Percentiles rank a stretch among this genome's conserved stretches.
These are phyloP conservation scores for Aspergillus conjunctus DNA, from an alignment of 495 filamentous ascomycete species.

Conservation along the genomic window DNA sequence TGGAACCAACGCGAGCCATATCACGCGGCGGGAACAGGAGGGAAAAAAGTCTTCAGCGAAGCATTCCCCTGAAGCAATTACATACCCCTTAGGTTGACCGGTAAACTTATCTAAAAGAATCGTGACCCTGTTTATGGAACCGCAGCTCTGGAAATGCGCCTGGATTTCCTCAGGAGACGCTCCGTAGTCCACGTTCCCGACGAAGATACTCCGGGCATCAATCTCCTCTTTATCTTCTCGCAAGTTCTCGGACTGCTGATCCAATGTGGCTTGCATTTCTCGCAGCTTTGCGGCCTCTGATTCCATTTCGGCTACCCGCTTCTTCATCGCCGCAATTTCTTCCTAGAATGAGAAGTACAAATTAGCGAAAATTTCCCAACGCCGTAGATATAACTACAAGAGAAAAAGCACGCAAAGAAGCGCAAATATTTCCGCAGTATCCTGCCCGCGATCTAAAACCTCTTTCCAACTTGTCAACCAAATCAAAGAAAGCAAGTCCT, in stretches of 20 bases:
- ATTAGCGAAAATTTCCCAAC: conserved; percentile 2
- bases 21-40: background rate
- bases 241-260: conserved; percentile 78
- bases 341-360: conserved; percentile 56
- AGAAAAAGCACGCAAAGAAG: conserved; percentile 6
- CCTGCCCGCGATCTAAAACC: conserved; percentile 2
- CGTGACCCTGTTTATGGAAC: conserved; percentile 96
- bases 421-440: background rate
- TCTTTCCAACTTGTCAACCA: background rate
- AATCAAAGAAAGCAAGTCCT: background rate
- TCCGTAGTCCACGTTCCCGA: conserved; percentile 98
- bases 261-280: conserved; percentile 91
- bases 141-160: conserved; percentile 96
- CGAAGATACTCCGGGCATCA: conserved; percentile 94
- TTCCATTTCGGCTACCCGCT: conserved; percentile 98
- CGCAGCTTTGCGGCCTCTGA: conserved; percentile 93
- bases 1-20: conserved; percentile 31
- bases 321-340: conserved; percentile 98
- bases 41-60: background rate
- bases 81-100: conserved; percentile 96
- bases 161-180: conserved; percentile 98
- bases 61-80: background rate
- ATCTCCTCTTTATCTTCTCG: conserved; percentile 95
- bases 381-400: background rate
- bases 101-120: conserved; percentile 98